Conservation (phyloP, 1,139 yeast species). For the Kodamaea sp. region DNA sequence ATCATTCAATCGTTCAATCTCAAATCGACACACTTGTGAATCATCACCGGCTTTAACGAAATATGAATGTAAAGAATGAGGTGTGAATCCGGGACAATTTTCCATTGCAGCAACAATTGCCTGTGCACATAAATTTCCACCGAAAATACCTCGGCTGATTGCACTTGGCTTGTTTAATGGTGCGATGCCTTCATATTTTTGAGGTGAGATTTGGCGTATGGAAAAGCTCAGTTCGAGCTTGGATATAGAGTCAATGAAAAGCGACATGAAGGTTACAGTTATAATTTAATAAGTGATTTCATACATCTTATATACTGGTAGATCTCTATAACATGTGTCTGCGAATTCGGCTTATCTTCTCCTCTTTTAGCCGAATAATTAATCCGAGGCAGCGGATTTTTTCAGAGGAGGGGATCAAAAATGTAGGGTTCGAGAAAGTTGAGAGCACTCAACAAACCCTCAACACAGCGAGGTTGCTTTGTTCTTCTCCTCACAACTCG, state of each 20-base stretch:
- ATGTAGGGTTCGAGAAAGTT: too few relatives aligned
- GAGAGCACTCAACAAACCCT: too few relatives aligned
- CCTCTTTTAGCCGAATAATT: too few relatives aligned
- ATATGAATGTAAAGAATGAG: constrained; percentile 43
- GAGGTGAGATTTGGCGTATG: constrained; percentile 9
- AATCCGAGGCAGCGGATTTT: too few relatives aligned
- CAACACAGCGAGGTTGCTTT: too few relatives aligned
- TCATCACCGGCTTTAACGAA: constrained; percentile 41
- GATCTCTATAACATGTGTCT: too few relatives aligned
- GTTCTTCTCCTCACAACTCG: too few relatives aligned
- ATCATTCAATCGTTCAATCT: constrained; percentile 30
- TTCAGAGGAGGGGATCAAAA: too few relatives aligned
- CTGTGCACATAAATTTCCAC: constrained; percentile 43
- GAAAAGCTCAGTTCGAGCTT: constrained; percentile 10
- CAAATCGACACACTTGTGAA: constrained; percentile 24
- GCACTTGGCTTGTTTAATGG: constrained; percentile 35
- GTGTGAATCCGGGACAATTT: constrained; percentile 31
- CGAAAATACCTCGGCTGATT: constrained; percentile 38
- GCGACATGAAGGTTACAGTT: constrained; percentile 2
- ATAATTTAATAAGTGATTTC: too few relatives aligned
- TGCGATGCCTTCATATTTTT: constrained; percentile 25
- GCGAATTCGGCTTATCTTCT: too few relatives aligned
- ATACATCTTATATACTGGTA: too few relatives aligned
- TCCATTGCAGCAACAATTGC: constrained; percentile 41
- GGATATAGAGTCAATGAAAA: constrained; percentile 5